Evolutionary conservation across 2,329 filamentous ascomycete genomes (phyloP).

Genomic region (Grosmannia clavigera): DNA sequence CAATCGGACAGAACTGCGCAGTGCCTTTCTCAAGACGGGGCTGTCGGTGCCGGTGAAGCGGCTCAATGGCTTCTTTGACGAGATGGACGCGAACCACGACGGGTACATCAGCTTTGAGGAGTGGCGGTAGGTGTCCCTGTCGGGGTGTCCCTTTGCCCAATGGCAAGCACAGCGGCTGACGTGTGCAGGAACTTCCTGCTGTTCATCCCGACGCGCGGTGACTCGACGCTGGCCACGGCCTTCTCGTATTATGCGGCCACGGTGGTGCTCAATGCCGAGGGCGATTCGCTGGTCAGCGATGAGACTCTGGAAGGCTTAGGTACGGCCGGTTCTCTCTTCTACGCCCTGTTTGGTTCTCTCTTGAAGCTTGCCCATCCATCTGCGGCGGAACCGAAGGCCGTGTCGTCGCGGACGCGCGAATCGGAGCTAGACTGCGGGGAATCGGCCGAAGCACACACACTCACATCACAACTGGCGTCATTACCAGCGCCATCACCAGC

Average conservation of each 20-base stretch:
- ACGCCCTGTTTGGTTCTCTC: conserved; percentile 64
- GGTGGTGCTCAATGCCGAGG: conserved; percentile 81
- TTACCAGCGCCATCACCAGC: neutral
- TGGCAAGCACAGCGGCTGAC: neutral
- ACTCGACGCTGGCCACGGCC: conserved; percentile 65
- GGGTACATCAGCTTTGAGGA: conserved; percentile 83
- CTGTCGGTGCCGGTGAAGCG: conserved; percentile 66
- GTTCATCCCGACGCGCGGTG: conserved; percentile 60
- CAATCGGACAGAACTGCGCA: conserved; percentile 70
- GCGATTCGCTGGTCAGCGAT: conserved; percentile 85
- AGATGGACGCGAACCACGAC: conserved; percentile 83
- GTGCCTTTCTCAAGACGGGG: conserved; percentile 67
- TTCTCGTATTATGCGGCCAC: conserved; percentile 86
- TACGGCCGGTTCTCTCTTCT: conserved; percentile 64
- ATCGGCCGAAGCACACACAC: neutral
- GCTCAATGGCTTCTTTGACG: conserved; percentile 73
- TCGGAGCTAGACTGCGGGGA: neutral
- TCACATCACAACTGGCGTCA: neutral
- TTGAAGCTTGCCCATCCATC: conserved; percentile 45
- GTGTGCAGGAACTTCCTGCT: conserved; percentile 71
- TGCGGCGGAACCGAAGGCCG: neutral
- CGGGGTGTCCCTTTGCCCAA: conserved; percentile 18
- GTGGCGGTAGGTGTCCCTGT: conserved; percentile 63
- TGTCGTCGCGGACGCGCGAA: neutral
- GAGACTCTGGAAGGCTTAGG: conserved; percentile 88